These are phyloP conservation scores for Trametes pubescens DNA, from an alignment of 1,284 basidiomycete species.

Conservation along the genomic window DNA sequence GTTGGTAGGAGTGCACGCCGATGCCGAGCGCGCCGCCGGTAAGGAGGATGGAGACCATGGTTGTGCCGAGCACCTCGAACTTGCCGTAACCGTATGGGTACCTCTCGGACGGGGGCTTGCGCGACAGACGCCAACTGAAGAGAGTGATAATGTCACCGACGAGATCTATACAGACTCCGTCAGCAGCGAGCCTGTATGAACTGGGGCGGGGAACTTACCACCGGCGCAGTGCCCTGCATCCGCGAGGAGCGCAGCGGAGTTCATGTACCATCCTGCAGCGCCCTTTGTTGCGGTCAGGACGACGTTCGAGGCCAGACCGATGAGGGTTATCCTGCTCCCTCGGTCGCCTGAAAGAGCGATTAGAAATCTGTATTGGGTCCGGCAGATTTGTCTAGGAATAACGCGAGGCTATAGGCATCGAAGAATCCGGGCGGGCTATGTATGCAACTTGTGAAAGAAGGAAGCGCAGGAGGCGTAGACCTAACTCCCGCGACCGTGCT, in stretches of 20 bases:
- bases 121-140: slow-evolving; percentile 90
- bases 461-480: too few species aligned
- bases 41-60: slow-evolving; percentile 84
- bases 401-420: too few species aligned
- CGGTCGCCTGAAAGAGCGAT: slow-evolving; percentile 63
- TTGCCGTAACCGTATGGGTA: slow-evolving; percentile 95
- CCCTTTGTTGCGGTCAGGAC: slow-evolving; percentile 88
- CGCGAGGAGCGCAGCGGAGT: slow-evolving; percentile 91
- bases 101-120: slow-evolving; percentile 75
- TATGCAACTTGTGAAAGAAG: too few species aligned
- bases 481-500: too few species aligned
- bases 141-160: slow-evolving; percentile 94
- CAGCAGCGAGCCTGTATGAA: slow-evolving; percentile 18
- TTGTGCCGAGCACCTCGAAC: slow-evolving; percentile 93
- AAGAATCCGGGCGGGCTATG: too few species aligned
- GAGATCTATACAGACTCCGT: slow-evolving; percentile 58
- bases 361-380: not conserved
- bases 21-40: slow-evolving; percentile 91
- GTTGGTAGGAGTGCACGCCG: slow-evolving; percentile 90
- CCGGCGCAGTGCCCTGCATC: slow-evolving; percentile 96
- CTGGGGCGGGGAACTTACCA: slow-evolving; percentile 57
- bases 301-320: slow-evolving; percentile 90
- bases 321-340: slow-evolving; percentile 84
- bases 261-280: slow-evolving; percentile 84
- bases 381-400: too few species aligned